Conservation (phyloP, 768 basidiomycete species). For the Gymnopilus junonius region DNA sequence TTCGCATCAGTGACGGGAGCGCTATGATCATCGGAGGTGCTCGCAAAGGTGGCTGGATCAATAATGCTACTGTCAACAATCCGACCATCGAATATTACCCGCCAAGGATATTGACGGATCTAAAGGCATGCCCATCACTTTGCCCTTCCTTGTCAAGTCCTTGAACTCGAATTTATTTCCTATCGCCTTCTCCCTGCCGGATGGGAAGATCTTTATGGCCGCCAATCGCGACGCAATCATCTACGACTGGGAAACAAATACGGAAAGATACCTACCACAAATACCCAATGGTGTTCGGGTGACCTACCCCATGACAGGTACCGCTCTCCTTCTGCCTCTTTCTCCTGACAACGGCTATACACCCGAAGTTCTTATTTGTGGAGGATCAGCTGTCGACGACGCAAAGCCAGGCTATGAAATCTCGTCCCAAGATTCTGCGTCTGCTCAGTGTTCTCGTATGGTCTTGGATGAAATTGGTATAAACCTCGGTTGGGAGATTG, state of each 20-base stretch:
- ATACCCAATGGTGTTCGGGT: conserved; percentile 81
- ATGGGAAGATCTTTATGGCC: conserved; percentile 73
- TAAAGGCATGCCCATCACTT: conserved; percentile 66
- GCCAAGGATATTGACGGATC: conserved; percentile 70
- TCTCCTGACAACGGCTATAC: conserved; percentile 62
- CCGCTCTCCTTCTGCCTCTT: conserved; percentile 74
- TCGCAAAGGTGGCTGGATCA: conserved; percentile 85
- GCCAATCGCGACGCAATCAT: conserved; percentile 82
- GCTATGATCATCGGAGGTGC: conserved; percentile 85
- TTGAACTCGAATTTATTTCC: conserved; percentile 86
- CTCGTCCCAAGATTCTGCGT: conserved; percentile 75
- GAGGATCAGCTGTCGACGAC: conserved; percentile 73
- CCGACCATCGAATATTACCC: conserved; percentile 85
- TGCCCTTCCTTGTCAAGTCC: conserved; percentile 69
- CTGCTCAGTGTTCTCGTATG: conserved; percentile 74
- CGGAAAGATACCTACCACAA: conserved; percentile 62
- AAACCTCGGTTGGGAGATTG: conserved; percentile 70
- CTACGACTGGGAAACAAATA: conserved; percentile 73
- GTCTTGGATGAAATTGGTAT: conserved; percentile 69
- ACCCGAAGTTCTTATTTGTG: conserved; percentile 77
- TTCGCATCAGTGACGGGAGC: conserved; percentile 77
- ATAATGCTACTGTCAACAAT: conserved; percentile 80
- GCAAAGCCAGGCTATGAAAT: conserved; percentile 60
- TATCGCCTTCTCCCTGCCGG: conserved; percentile 72
- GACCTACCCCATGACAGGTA: conserved; percentile 84